phyloP scores from a whole-genome alignment of 1,284 basidiomycete genomes.

The Abortiporus biennis region DNA sequence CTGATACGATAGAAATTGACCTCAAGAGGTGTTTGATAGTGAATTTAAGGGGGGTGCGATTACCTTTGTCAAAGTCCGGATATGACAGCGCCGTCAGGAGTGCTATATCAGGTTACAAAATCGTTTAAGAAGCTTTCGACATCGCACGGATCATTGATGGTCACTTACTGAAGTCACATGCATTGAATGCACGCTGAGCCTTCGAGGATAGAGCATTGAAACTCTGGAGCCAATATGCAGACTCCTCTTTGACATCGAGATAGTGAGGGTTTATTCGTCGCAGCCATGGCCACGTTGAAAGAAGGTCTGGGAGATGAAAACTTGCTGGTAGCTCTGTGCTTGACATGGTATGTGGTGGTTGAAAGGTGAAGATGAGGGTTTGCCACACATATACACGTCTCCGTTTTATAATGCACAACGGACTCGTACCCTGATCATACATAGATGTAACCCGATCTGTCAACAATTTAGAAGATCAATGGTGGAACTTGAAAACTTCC shows the following conservation, averaged over 20 bases:
- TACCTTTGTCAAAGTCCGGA: conserved; percentile 9
- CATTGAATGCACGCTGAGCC: conserved; percentile 16
- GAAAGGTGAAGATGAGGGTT: too few species aligned
- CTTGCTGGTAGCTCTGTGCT: too few species aligned
- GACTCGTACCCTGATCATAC: too few species aligned
- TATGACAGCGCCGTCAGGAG: conserved; percentile 16
- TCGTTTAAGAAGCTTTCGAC: neutral
- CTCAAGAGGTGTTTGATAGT: neutral
- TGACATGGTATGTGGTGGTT: too few species aligned
- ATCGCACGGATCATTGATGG: too few species aligned
- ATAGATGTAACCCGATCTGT: too few species aligned
- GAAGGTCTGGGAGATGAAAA: conserved; percentile 17
- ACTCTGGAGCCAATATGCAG: conserved; percentile 15
- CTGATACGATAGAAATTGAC: conserved; percentile 3
- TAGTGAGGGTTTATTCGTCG: conserved; percentile 17
- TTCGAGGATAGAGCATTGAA: conserved; percentile 13
- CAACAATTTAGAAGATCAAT: too few species aligned
- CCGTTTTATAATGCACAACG: too few species aligned
- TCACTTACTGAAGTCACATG: conserved; percentile 18
- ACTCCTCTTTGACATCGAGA: conserved; percentile 13
- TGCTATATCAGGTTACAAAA: conserved; percentile 6
- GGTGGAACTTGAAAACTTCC: too few species aligned
- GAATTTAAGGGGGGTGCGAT: neutral
- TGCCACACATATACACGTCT: too few species aligned
- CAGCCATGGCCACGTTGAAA: conserved; percentile 19